Evolutionary conservation across 2,329 filamentous ascomycete species (phyloP), one percentile per base, ranked within the genome.

Genomic region (Moelleriella libera): DNA sequence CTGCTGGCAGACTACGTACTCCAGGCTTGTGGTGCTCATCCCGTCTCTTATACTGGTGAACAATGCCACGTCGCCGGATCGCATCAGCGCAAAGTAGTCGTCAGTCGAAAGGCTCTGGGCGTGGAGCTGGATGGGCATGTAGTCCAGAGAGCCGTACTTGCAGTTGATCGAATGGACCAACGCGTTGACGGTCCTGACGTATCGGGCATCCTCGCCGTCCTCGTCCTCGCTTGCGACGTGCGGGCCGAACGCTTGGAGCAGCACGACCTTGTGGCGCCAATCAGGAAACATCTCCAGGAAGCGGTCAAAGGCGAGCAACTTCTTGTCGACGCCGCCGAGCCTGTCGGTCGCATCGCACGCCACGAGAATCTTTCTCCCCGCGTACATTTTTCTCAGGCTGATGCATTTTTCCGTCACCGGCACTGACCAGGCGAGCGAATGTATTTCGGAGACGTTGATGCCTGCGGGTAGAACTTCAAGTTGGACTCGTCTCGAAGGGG

Each of bases 1-100:
- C 58, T 87, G 83, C 65, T 97, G 90, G 62, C 88, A 94, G 49
- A 95, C 77, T 48, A 96, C 80, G 61, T 95, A 97, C 65, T 96
- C 90, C 55, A 96, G 70, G 60, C 88, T 90, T n/a, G 89, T 95
- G 0, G 89, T 95, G 69, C 95, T 96, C 88, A 96, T 95, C 48
- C 90, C 89, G 62, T 96, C 90, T 49, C 90, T 80, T 29, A 96
- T 88, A 56, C 87, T 94, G 8, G 90, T 96, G 63, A 96, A 95
- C 41, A 97, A 72, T 2, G 88, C 90, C 53, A 95, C 85, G 60
- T 96, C 88, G 30, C 85, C 88, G 3, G 87, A 80, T 21, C 90
- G 82, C 47, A 97, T 74, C 12, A 96, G 76, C 2, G 90, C 89
- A 63, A 94, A 94, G 63, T 96, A 96, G 65, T 96, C 89, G 56